phyloP scores from a whole-genome alignment of 768 basidiomycete species.

The Trametes villosa region DNA sequence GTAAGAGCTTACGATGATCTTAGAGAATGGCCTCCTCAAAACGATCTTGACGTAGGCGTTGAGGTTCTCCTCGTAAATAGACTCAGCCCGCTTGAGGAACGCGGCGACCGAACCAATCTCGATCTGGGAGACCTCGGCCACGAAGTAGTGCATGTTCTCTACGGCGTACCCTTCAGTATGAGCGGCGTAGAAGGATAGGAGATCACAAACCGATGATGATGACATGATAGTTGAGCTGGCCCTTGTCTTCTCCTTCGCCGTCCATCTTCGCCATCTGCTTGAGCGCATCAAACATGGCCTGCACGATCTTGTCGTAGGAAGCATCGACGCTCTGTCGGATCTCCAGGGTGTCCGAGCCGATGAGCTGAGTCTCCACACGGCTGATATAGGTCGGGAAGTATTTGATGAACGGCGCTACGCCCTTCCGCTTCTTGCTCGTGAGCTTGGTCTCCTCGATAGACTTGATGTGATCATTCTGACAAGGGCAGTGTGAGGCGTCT shows the following conservation, averaged over 20 bases:
- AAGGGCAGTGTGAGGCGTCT: slow-evolving; percentile 5
- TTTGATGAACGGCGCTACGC: slow-evolving; percentile 90
- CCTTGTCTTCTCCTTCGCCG: slow-evolving; percentile 93
- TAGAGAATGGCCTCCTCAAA: slow-evolving; percentile 83
- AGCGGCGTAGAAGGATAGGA: not conserved
- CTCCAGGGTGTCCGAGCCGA: slow-evolving; percentile 75
- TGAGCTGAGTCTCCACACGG: slow-evolving; percentile 82
- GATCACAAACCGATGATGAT: slow-evolving; percentile 81
- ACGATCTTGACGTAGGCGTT: slow-evolving; percentile 85
- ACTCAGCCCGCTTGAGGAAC: slow-evolving; percentile 76
- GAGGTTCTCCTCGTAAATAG: slow-evolving; percentile 89
- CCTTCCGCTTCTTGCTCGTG: slow-evolving; percentile 90
- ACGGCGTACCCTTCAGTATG: not conserved
- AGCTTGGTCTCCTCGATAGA: slow-evolving; percentile 89
- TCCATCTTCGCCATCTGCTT: slow-evolving; percentile 97
- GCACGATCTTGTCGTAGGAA: slow-evolving; percentile 87
- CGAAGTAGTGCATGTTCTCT: slow-evolving; percentile 98
- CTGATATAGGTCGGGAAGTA: slow-evolving; percentile 89
- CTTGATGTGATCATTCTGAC: slow-evolving; percentile 83
- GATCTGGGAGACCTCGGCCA: slow-evolving; percentile 77
- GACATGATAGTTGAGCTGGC: slow-evolving; percentile 95
- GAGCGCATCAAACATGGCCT: slow-evolving; percentile 88
- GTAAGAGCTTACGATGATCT: slow-evolving; percentile 69
- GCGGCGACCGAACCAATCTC: slow-evolving; percentile 62
- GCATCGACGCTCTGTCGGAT: slow-evolving; percentile 77